Conservation (phyloP, 495 filamentous ascomycete genomes). For the Aspergillus hancockii region DNA sequence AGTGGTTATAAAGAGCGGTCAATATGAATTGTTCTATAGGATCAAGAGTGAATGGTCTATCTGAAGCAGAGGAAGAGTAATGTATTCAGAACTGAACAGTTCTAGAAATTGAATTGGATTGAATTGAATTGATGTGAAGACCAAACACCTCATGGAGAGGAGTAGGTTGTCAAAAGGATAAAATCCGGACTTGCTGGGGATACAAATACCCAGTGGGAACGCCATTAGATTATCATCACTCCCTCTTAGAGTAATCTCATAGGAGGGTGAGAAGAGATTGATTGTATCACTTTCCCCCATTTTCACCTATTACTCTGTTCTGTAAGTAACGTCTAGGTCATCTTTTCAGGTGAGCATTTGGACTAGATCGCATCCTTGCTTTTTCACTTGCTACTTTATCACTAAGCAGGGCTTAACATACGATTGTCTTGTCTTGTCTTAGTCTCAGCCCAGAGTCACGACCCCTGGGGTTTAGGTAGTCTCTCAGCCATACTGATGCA, state of each 20-base stretch:
- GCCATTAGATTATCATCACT: neutral
- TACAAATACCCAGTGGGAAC: constrained; percentile 1
- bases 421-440: neutral
- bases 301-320: neutral
- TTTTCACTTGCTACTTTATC: neutral
- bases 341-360: neutral
- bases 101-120: neutral
- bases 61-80: neutral
- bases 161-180: neutral
- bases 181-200: neutral
- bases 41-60: neutral
- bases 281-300: neutral
- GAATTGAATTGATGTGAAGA: neutral
- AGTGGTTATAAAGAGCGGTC: constrained; percentile 1
- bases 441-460: neutral
- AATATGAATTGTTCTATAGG: constrained; percentile 1
- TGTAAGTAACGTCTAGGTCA: neutral
- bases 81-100: neutral
- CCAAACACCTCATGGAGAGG: neutral
- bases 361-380: neutral
- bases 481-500: neutral
- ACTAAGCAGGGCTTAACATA: neutral
- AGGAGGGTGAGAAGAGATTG: neutral
- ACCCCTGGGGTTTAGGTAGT: neutral
- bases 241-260: neutral